Base-by-base conservation (phyloP, 352 stramenopile genomes). In the Phytopythium mirpurense region DNA sequence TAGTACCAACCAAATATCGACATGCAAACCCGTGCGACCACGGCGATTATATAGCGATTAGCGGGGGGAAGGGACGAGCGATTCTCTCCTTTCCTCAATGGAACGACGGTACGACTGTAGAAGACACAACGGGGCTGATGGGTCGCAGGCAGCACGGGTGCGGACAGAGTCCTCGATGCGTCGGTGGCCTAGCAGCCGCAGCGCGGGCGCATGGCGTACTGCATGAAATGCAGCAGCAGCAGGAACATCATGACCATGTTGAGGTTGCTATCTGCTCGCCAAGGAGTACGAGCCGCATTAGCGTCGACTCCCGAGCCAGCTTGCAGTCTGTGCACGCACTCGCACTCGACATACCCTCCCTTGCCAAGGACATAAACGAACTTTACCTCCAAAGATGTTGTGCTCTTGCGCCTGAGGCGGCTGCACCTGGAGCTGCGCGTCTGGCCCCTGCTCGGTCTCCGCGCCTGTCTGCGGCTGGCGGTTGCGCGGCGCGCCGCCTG, bases 211-310 rank as follows among this genome's bases (percentile, higher is more conserved):
- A 94, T 93, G 16, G 81, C 78, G 57, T 93, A 90, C 56, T 92
- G 82, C 79, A 94, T 88, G 21, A 94, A 90, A 60, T 94, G 80
- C 34, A 94, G 66, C 60, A 91, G 49, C 51, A 94, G 63, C 68
- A 94, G 76, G 60, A 91, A 88, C 70, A 83, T 75, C 73, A 94
- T 87, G 27, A 94, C 56, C 60, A 82, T 83, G 70, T 91, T 93
- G 21, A 94, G 70, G 62, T 94, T 94, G 63, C 57, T 70, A 51
- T 92, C 78, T 90, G 53, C 23, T 35, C 29, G 7, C 9, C 10
- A 19, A 27, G n/a, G 12, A 5, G 2, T 15, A 36, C 5, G 5
- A 32, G 29, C 5, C 29, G 29, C 29, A 9, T 32, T 32, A 32
- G n/a, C n/a, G n/a, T n/a, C n/a, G n/a, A n/a, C n/a, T n/a, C n/a